Base-by-base conservation (phyloP, 2,329 filamentous ascomycete genomes). In the Chaetomiaceae sp. region DNA sequence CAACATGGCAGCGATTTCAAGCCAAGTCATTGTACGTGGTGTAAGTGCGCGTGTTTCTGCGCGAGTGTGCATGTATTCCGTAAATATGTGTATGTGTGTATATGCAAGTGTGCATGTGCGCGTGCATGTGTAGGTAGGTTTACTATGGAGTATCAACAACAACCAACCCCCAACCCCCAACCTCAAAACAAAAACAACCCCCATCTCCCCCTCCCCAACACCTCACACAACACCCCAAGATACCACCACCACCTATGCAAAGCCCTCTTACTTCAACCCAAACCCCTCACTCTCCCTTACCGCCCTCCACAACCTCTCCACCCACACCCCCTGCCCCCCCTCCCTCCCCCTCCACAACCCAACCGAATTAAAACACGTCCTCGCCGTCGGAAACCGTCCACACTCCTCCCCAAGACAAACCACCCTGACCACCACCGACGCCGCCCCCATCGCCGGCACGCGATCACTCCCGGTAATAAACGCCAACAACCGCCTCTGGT, bases 261-360 rank as follows among this genome's bases (percentile, higher is more conserved):
- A 2, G 9, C 9, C 21, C 12, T 5, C 14, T 6, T 65, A 92
- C 66, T 91, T 93, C 66, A 96, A 74, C 27, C 90, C 90, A 76
- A 96, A 96, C 3, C 91, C 91, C 66, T 95, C 89, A 63, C 90
- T 95, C 68, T 91, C 89, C 57, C 82, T 74, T n/a, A 96, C 89
- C 4, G 91, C 91, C 55, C 81, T 79, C 89, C 90, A 95, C 27
- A 96, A 71, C 72, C 48, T 20, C 34, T 14, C 27, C 39, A 37
- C 41, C 27, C 51, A 45, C 52, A 38, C 16, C 21, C 52, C 31
- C 20, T 53, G 9, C 14, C 21, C 27, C 1, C 14, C n/a, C 37
- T n/a, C 13, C 51, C 13, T 43, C 47, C 37, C 19, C 13, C 51
- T 16, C 47, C 47, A 47, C 43, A 50, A 5, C 16, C 45, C 50